A percentile compares a stretch with the other conserved stretches of the same genome.
phyloP scores from a whole-genome alignment of 1,284 basidiomycete species.

The Tilletia caries region DNA sequence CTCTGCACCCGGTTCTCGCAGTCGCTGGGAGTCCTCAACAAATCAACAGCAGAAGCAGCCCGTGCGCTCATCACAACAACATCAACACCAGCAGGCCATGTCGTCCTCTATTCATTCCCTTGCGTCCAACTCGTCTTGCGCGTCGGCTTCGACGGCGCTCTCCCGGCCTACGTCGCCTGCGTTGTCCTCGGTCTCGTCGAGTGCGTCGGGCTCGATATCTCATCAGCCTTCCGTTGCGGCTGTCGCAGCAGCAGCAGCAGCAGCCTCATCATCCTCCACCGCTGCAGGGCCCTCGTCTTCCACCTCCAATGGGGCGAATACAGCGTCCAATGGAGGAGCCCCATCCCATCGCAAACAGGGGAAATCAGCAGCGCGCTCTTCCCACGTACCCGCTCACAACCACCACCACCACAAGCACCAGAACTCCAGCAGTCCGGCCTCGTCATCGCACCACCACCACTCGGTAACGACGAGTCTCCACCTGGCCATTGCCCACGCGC shows the following conservation, averaged over 20 bases:
- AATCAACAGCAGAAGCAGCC: neutral
- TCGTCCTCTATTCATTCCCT: neutral
- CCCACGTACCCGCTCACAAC: neutral
- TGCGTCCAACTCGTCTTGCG: slow-evolving; percentile 7
- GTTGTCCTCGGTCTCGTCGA: slow-evolving; percentile 22
- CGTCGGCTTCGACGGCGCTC: slow-evolving; percentile 19
- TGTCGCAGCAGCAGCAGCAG: neutral
- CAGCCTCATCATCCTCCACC: neutral
- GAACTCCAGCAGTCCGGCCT: neutral
- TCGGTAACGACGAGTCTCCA: slow-evolving; percentile 31
- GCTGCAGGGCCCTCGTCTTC: slow-evolving; percentile 23
- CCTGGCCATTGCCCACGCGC: slow-evolving; percentile 35
- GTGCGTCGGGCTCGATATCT: neutral
- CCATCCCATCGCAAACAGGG: too few species aligned
- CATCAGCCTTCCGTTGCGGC: neutral
- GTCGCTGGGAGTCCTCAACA: slow-evolving; percentile 6
- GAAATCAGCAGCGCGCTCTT: neutral
- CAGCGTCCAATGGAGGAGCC: slow-evolving; percentile 24
- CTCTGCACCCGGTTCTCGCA: slow-evolving; percentile 6
- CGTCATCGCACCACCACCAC: neutral
- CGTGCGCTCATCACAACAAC: neutral
- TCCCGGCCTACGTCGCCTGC: slow-evolving; percentile 40
- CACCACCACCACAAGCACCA: neutral
- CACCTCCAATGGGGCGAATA: slow-evolving; percentile 33
- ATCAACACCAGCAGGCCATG: neutral